Conservation (phyloP, 768 basidiomycete species). For the Leccinellum albellum region DNA sequence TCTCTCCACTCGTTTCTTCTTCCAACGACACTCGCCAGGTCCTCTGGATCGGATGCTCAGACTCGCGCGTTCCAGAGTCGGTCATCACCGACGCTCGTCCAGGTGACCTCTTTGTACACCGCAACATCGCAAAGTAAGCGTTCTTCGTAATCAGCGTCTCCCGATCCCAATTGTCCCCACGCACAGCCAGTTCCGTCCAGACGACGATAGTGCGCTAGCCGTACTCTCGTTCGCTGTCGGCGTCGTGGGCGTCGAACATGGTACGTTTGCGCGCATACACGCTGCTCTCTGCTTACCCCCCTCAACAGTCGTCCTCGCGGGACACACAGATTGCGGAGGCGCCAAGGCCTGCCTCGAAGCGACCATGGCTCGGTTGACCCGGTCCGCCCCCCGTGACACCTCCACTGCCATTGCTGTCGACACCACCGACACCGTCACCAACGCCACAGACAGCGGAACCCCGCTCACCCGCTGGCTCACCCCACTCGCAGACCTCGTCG, state of each 20-base stretch:
- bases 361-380: constrained; percentile 5
- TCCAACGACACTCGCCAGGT: constrained; percentile 37
- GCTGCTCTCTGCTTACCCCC: neutral
- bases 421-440: neutral
- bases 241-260: constrained; percentile 69
- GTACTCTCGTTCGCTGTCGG: constrained; percentile 74
- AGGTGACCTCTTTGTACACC: constrained; percentile 84
- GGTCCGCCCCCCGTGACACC: constrained; percentile 9
- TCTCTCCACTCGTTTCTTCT: neutral
- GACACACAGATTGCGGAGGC: constrained; percentile 83
- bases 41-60: constrained; percentile 82
- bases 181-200: constrained; percentile 63
- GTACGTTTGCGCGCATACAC: constrained; percentile 39
- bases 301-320: constrained; percentile 72
- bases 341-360: constrained; percentile 53
- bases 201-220: constrained; percentile 69
- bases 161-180: neutral
- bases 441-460: constrained; percentile 12
- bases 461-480: constrained; percentile 70
- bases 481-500: constrained; percentile 53
- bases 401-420: constrained; percentile 18
- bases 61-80: constrained; percentile 85
- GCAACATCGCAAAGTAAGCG: constrained; percentile 85
- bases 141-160: neutral
- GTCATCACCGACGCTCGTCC: constrained; percentile 70